Conservation (phyloP, 2,329 filamentous ascomycete species). For the Ampelomyces quisqualis region DNA sequence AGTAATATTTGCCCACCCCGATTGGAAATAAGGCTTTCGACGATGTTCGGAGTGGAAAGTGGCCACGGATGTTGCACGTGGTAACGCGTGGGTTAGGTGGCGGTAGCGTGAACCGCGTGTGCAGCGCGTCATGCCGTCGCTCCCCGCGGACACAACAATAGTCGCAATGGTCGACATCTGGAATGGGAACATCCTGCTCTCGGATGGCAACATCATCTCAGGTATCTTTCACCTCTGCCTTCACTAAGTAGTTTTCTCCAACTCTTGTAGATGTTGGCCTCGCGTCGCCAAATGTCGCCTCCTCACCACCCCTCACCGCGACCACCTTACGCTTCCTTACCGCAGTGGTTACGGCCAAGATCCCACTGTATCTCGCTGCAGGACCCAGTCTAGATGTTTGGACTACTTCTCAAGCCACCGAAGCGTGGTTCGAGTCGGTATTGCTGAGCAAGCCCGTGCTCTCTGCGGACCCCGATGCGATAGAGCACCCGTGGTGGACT, state of each 20-base stretch:
- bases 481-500: slow-evolving; percentile 41
- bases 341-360: slow-evolving; percentile 42
- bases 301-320: slow-evolving; percentile 16
- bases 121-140: not conserved
- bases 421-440: slow-evolving; percentile 45
- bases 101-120: too few species aligned
- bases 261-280: slow-evolving; percentile 31
- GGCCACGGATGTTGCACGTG: slow-evolving; percentile 3
- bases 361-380: slow-evolving; percentile 45
- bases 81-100: slow-evolving; percentile 19
- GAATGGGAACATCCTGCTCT: slow-evolving; percentile 37
- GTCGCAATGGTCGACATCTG: slow-evolving; percentile 37
- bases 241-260: not conserved
- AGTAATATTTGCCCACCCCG: too few species aligned
- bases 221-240: slow-evolving; percentile 20
- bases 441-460: slow-evolving; percentile 28
- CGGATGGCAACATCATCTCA: slow-evolving; percentile 24
- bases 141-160: not conserved
- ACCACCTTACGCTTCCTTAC: slow-evolving; percentile 40
- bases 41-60: not conserved
- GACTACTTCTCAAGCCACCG: slow-evolving; percentile 36
- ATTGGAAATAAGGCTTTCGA: too few species aligned
- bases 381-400: slow-evolving; percentile 44
- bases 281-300: slow-evolving; percentile 22
- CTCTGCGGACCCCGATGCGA: slow-evolving; percentile 2